Conservation (phyloP, 2,329 filamentous ascomycete genomes). For the Aspergillus sp. region DNA sequence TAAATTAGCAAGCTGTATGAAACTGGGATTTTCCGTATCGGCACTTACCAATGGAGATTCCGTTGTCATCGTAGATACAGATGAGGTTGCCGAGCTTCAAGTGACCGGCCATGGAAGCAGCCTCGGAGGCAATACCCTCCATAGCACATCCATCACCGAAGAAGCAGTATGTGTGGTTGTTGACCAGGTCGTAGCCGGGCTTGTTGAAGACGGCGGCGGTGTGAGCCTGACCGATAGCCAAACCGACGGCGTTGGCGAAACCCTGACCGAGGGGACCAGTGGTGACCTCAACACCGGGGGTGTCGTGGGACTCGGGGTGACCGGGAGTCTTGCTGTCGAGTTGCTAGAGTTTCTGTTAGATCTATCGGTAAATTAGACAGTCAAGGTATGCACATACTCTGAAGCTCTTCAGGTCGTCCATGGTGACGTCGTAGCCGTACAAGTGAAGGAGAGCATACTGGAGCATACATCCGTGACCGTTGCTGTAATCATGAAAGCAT, state of each 20-base stretch:
- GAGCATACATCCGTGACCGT: conserved; percentile 99
- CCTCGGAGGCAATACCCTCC: conserved; percentile 95
- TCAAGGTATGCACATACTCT: conserved; percentile 60
- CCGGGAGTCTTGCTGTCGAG: conserved; percentile 82
- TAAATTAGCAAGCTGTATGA: background rate
- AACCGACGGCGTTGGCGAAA: conserved; percentile 94
- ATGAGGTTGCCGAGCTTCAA: conserved; percentile 97
- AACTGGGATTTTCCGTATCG: too few relatives aligned
- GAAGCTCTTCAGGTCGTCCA: conserved; percentile 95
- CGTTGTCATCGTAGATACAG: conserved; percentile 96
- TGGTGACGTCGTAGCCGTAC: conserved; percentile 78
- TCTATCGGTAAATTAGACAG: background rate
- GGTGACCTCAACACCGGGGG: conserved; percentile 94
- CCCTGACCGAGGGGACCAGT: conserved; percentile 97
- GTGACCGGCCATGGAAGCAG: conserved; percentile 87
- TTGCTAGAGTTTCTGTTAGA: conserved; percentile 42
- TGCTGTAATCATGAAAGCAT: conserved; percentile 50
- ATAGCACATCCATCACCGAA: conserved; percentile 97
- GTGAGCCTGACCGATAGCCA: conserved; percentile 94
- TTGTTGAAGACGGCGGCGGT: conserved; percentile 93
- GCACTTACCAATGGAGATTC: conserved; percentile 71
- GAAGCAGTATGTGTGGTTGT: conserved; percentile 97
- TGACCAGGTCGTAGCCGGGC: conserved; percentile 81
- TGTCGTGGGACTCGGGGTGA: conserved; percentile 95
- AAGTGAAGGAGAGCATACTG: conserved; percentile 98